Conservation (phyloP, 306 rosid species). For the Inga leiocalycina region DNA sequence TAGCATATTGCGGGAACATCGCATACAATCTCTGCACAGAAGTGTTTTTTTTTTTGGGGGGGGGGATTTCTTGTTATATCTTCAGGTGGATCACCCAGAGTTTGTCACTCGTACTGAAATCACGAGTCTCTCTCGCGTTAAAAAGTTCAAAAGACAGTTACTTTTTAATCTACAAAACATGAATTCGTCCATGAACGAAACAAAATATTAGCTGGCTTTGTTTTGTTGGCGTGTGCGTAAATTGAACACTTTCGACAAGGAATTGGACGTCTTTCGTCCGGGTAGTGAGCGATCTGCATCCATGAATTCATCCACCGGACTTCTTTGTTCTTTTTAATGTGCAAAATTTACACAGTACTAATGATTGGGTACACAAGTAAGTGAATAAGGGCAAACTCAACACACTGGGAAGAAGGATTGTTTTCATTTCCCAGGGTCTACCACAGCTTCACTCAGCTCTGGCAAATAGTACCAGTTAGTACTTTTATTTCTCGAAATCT, state of each 20-base stretch:
- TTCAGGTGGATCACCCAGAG: no score
- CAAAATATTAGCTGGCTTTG: neutral
- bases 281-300: neutral
- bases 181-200: neutral
- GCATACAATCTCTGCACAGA: no score
- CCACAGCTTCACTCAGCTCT: no score
- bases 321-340: neutral
- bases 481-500: neutral
- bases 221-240: neutral
- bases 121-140: no score
- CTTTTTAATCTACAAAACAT: neutral
- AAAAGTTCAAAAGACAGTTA: no score
- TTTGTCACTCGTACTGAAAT: no score
- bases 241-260: neutral
- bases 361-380: no score
- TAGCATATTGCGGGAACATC: no score
- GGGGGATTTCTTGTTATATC: no score
- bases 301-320: neutral
- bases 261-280: neutral
- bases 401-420: neutral
- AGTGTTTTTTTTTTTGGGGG: no score
- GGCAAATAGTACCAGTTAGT: no score
- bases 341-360: neutral
- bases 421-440: neutral
- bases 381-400: neutral